Percentiles rank a stretch among this genome's conserved stretches.
Evolutionary conservation across 2,329 filamentous ascomycete genomes (phyloP).

Genomic region (Fusarium sp.): DNA sequence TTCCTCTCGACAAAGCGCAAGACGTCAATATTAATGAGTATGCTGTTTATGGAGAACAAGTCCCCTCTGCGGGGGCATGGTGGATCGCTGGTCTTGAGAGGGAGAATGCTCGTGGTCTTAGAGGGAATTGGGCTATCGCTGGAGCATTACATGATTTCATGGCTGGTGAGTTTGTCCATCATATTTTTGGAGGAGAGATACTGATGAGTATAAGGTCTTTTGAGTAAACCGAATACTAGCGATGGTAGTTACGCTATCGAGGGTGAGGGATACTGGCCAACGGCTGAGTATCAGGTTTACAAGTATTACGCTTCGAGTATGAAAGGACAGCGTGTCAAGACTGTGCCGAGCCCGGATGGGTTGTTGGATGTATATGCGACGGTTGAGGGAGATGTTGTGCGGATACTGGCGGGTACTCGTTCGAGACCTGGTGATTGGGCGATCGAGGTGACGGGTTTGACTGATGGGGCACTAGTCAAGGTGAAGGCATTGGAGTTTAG

Average conservation of each 20-base stretch:
- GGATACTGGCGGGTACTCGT: background rate
- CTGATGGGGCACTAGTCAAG: background rate
- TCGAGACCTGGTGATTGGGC: constrained; percentile 12
- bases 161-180: constrained; percentile 38
- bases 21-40: constrained; percentile 64
- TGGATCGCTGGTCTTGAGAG: constrained; percentile 62
- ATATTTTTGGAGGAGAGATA: accelerated
- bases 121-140: constrained; percentile 60
- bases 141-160: constrained; percentile 58
- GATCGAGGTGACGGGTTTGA: background rate
- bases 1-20: constrained; percentile 29
- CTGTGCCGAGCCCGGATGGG: background rate
- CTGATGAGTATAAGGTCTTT: background rate
- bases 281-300: constrained; percentile 32
- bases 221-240: constrained; percentile 9
- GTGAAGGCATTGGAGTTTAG: background rate
- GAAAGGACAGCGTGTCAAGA: constrained; percentile 14
- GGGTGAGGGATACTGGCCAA: constrained; percentile 23
- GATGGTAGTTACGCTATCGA: background rate
- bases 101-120: constrained; percentile 55
- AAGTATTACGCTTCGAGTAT: constrained; percentile 24
- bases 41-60: constrained; percentile 55
- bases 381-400: background rate
- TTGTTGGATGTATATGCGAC: constrained; percentile 18
- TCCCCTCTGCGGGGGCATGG: constrained; percentile 56